These are phyloP conservation scores for Grifola frondosa DNA, from an alignment of 1,284 basidiomycete genomes.

Conservation along the genomic window DNA sequence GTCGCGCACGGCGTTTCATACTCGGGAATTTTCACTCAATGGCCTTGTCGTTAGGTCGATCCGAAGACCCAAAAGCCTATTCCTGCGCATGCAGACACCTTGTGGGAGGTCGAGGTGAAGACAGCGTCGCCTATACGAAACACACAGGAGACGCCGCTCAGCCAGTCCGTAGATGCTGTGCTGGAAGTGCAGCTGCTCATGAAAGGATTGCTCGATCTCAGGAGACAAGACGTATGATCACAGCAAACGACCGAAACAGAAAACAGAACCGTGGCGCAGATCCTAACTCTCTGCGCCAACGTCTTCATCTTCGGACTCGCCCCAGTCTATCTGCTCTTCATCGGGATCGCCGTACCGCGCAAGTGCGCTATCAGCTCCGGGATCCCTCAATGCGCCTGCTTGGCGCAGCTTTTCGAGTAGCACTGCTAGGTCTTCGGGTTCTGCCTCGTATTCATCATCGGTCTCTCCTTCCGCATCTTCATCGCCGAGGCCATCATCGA, in stretches of 20 bases:
- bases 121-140: constrained; percentile 73
- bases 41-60: constrained; percentile 48
- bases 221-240: constrained; percentile 56
- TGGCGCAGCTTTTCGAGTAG: constrained; percentile 52
- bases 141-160: constrained; percentile 65
- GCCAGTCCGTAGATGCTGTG: constrained; percentile 64
- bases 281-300: not conserved
- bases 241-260: not conserved
- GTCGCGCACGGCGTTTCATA: constrained; percentile 3
- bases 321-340: constrained; percentile 64
- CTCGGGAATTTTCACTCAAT: not conserved
- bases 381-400: constrained; percentile 35
- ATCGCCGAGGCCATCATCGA: constrained; percentile 23
- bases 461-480: constrained; percentile 33
- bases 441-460: constrained; percentile 29
- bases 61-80: constrained; percentile 68
- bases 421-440: constrained; percentile 46
- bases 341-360: constrained; percentile 32
- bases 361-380: constrained; percentile 24
- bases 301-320: constrained; percentile 48
- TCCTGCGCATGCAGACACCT: constrained; percentile 68
- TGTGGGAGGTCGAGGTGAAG: constrained; percentile 84
- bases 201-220: constrained; percentile 74
- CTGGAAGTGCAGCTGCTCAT: constrained; percentile 76
- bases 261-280: too few relatives aligned